Base-by-base conservation (phyloP, 2,329 filamentous ascomycete genomes). In the Colletotrichum lindemuthianum region DNA sequence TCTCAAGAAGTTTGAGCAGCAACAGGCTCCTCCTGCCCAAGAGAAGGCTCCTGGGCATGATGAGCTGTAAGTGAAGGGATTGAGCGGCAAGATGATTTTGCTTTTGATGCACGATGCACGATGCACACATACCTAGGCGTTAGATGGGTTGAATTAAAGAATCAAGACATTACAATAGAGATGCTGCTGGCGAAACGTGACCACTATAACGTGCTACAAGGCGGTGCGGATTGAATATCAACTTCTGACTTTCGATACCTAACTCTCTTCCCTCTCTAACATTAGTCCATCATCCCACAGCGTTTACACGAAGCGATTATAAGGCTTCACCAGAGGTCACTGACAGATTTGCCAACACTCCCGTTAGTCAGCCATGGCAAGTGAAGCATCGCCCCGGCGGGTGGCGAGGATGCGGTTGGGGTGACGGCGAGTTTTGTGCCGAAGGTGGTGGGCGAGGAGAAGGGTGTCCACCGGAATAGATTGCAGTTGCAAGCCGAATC, bases 1-100 rank as follows among this genome's bases (percentile, higher is more conserved):
- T 56, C 66, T 78, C 56, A 74, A 75, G 60, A 73, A 76, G 69
- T 70, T 75, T 24, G 72, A 74, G 66, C 72, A 73, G 59, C 70
- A 74, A 69, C 68, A 74, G 51, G 61, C 37, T 34, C 50, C 52
- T 10, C 60, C 58, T 65, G 71, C 72, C 40, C 68, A 73, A 24
- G 69, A 71, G 37, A 63, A 72, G 45, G 68, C 71, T 56, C 45
- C 69, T 37, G 64, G 67, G 44, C 75, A 77, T 58, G 77, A 78
- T 64, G 76, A 78, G 71, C 72, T 78, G 67, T 78, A 75, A 70
- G 41, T 9, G 53, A 33, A 36, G 37, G 6, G 44, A 34, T 15
- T 12, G 24, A 45, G 24, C 50, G 49, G 44, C 9, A 2, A n/a
- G 33, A 16, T 16, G 32, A 8, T 54, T 53, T 48, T 49, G 63